Conservation (phyloP, 2,329 filamentous ascomycete genomes). For the Penicillium oxalicum region DNA sequence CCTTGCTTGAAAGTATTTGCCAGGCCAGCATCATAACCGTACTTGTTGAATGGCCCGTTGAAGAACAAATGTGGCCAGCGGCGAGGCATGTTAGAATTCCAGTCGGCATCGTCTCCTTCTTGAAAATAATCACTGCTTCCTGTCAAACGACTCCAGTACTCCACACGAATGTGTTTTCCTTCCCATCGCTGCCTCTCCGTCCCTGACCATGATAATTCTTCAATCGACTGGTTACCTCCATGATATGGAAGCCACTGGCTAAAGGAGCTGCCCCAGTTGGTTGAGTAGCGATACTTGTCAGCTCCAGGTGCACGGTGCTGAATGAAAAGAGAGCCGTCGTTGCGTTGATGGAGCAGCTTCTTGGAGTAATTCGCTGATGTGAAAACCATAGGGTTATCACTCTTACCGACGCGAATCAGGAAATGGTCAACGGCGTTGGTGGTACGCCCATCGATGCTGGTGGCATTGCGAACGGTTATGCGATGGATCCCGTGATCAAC, state of each 20-base stretch:
- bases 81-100: constrained; percentile 33
- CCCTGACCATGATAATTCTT: constrained; percentile 52
- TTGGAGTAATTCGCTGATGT: constrained; percentile 55
- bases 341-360: constrained; percentile 44
- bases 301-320: constrained; percentile 58
- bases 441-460: constrained; percentile 36
- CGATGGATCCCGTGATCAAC: constrained; percentile 58
- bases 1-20: constrained; percentile 48
- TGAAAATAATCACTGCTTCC: constrained; percentile 57
- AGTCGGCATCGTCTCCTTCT: constrained; percentile 49
- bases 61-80: constrained; percentile 59
- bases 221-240: constrained; percentile 47
- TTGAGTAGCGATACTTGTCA: constrained; percentile 57
- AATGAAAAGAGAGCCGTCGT: constrained; percentile 44
- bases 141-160: constrained; percentile 56
- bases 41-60: constrained; percentile 59
- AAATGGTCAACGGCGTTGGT: constrained; percentile 56
- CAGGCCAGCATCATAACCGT: constrained; percentile 57
- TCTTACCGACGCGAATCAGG: constrained; percentile 54
- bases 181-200: constrained; percentile 53
- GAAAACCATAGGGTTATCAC: constrained; percentile 56
- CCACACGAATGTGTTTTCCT: constrained; percentile 57
- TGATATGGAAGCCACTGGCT: constrained; percentile 54
- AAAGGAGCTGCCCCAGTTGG: constrained; percentile 56
- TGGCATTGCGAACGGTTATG: constrained; percentile 52